Conservation (phyloP, 768 basidiomycete species). For the Kockovaella imperatae region DNA sequence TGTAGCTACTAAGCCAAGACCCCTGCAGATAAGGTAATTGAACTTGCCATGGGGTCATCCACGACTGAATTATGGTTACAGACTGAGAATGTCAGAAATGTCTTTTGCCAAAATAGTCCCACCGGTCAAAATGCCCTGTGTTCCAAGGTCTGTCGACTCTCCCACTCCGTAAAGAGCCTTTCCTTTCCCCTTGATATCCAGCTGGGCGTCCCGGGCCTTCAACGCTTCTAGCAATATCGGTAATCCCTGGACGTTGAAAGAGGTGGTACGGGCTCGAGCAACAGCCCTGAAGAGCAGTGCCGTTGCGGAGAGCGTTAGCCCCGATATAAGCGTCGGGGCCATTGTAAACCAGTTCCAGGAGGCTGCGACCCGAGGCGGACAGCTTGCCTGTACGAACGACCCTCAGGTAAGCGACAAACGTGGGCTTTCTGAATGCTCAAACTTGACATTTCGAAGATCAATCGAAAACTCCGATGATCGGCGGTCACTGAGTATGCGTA, state of each 20-base stretch:
- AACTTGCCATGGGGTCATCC: conserved; percentile 41
- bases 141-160: background rate
- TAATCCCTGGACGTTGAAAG: conserved; percentile 63
- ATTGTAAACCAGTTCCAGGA: no score
- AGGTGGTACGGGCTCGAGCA: conserved; percentile 59
- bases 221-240: conserved; percentile 60
- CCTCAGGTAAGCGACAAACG: no score
- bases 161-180: conserved; percentile 23
- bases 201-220: conserved; percentile 45
- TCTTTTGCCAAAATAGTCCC: conserved; percentile 2
- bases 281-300: conserved; percentile 74
- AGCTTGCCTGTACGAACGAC: no score
- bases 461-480: no score
- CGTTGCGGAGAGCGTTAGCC: conserved; percentile 57
- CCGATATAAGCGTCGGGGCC: conserved; percentile 47
- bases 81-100: conserved; percentile 50
- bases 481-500: no score
- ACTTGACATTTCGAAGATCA: no score
- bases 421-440: no score
- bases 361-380: no score
- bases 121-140: conserved; percentile 36
- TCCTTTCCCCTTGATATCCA: conserved; percentile 68
- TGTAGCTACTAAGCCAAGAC: conserved; percentile 35
- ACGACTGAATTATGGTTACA: conserved; percentile 88
- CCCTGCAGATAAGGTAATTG: background rate